These are phyloP conservation scores for Pilasporangium apinafurcum DNA, from an alignment of 352 stramenopile genomes.

Conservation along the genomic window DNA sequence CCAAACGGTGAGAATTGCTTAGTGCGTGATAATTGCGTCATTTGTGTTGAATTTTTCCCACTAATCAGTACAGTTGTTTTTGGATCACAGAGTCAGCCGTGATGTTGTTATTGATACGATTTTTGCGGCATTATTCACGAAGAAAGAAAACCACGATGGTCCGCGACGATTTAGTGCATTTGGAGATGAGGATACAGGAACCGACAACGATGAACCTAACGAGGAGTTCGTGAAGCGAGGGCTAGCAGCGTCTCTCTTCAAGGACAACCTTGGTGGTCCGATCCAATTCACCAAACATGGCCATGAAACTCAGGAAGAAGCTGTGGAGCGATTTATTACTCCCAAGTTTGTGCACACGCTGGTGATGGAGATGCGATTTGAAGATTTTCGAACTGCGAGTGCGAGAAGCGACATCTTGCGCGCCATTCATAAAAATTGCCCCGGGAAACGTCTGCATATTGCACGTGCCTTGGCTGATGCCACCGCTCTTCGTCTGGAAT, in stretches of 20 bases:
- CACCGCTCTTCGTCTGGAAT: conserved; percentile 56
- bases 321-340: conserved; percentile 68
- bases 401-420: conserved; percentile 74
- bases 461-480: conserved; percentile 66
- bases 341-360: conserved; percentile 71
- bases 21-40: not conserved
- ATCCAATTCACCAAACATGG: conserved; percentile 12
- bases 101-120: conserved; percentile 82
- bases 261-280: conserved; percentile 37
- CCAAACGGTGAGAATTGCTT: conserved; percentile 23
- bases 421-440: conserved; percentile 80
- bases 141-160: conserved; percentile 11
- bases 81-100: conserved; percentile 39
- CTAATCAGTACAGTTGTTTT: not conserved
- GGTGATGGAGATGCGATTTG: conserved; percentile 74
- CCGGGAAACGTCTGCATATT: conserved; percentile 61
- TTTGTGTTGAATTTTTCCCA: not conserved
- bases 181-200: conserved; percentile 67
- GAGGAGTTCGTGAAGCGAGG: conserved; percentile 81
- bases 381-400: conserved; percentile 83
- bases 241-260: conserved; percentile 70
- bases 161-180: conserved; percentile 48
- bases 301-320: conserved; percentile 35
- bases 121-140: conserved; percentile 64
- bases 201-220: conserved; percentile 71